Conservation (phyloP, 1,139 yeast species). For the Hyphopichia fennica region DNA sequence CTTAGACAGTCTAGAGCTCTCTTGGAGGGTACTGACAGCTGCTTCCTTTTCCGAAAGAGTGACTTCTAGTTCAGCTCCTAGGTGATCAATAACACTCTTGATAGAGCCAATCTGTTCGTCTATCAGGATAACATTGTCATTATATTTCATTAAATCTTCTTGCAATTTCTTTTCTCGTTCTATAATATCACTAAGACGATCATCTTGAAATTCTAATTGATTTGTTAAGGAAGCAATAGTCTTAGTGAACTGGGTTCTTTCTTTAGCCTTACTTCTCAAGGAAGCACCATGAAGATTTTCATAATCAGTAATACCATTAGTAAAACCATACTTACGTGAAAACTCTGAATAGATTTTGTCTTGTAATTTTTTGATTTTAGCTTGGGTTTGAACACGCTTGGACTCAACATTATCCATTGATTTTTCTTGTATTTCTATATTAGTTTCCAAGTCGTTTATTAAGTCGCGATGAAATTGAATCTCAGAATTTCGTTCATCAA, state of each 20-base stretch:
- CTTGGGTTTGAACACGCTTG: constrained; percentile 22
- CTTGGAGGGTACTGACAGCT: constrained; percentile 24
- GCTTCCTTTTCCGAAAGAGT: constrained; percentile 35
- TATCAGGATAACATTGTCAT: constrained; percentile 16
- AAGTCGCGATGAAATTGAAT: constrained; percentile 46
- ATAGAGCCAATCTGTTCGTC: constrained; percentile 33
- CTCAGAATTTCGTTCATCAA: constrained; percentile 58
- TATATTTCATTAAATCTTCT: constrained; percentile 19
- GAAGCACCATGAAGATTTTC: constrained; percentile 67
- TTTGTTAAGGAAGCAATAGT: constrained; percentile 63
- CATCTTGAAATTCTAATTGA: constrained; percentile 64
- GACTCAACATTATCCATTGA: constrained; percentile 29
- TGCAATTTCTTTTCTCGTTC: constrained; percentile 42
- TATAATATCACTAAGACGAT: constrained; percentile 50
- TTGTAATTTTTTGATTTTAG: constrained; percentile 40
- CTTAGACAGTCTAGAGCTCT: constrained; percentile 25
- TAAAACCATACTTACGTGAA: constrained; percentile 53
- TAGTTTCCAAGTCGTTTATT: constrained; percentile 15
- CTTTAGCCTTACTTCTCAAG: constrained; percentile 60
- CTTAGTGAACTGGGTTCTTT: constrained; percentile 59
- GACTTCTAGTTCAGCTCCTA: constrained; percentile 54
- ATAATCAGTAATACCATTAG: constrained; percentile 58
- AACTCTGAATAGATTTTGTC: constrained; percentile 51
- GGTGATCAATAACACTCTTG: constrained; percentile 38
- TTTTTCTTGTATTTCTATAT: constrained; percentile 18